These are phyloP conservation scores for Scalesia atractyloides DNA, from an alignment of 129 eudicot species.

Conservation along the genomic window DNA sequence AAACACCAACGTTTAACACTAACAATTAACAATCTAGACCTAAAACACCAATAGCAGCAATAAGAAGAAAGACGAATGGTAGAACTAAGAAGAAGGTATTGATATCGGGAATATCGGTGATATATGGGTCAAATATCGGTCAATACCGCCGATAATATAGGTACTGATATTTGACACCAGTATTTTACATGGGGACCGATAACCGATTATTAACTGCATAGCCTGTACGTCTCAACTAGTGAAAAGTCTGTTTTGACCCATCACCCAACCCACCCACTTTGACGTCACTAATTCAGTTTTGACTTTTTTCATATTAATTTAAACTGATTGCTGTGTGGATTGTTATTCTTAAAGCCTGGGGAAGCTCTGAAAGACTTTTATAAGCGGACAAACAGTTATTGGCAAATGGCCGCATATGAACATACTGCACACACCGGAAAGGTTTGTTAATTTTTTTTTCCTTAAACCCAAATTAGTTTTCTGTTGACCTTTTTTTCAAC, in stretches of 20 bases:
- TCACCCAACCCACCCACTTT: not conserved
- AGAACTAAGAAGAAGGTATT: no score
- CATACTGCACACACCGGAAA: slow-evolving; percentile 99
- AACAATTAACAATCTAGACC: no score
- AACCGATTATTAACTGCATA: no score
- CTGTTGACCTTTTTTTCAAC: slow-evolving; percentile 9
- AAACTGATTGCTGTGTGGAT: slow-evolving; percentile 5
- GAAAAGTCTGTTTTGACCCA: not conserved
- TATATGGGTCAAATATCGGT: no score
- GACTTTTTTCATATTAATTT: not conserved
- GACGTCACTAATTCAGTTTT: not conserved
- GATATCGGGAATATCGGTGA: no score
- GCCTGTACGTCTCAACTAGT: not conserved
- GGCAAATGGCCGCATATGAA: slow-evolving; percentile 99
- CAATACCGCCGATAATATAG: no score
- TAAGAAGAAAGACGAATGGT: no score
- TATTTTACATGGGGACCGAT: no score
- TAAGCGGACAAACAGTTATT: slow-evolving; percentile 88
- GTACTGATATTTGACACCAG: no score
- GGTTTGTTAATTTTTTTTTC: slow-evolving; percentile 45
- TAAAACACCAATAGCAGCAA: no score
- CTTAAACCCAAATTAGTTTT: slow-evolving; percentile 10
- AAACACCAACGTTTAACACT: no score
- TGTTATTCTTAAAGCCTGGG: slow-evolving; percentile 59
- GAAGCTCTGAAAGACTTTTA: slow-evolving; percentile 92